A percentile compares a stretch with the other conserved stretches of the same genome.
phyloP scores from a whole-genome alignment of 2,329 filamentous ascomycete genomes.

The Fusarium subtropicale region DNA sequence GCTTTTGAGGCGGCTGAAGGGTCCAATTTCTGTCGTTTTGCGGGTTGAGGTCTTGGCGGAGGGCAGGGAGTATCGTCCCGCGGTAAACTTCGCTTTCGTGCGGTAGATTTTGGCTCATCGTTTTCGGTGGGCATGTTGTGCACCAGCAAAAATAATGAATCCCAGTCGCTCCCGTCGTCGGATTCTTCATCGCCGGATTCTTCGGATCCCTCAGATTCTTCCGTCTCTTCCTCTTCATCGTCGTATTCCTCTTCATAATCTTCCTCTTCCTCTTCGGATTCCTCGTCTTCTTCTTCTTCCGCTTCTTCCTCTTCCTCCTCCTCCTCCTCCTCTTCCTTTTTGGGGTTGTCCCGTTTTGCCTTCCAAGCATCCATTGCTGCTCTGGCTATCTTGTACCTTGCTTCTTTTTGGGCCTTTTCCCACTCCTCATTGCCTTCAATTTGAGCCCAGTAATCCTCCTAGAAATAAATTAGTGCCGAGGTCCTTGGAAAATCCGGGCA shows the following conservation, averaged over 20 bases:
- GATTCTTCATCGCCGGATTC: slow-evolving; percentile 13
- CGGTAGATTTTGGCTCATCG: slow-evolving; percentile 9
- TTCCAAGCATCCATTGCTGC: not conserved
- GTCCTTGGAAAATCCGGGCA: not conserved
- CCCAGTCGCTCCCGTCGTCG: slow-evolving; percentile 16
- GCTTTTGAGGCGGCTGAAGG: not conserved
- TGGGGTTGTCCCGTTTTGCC: not conserved
- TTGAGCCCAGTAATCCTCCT: slow-evolving; percentile 39
- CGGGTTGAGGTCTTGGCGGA: not conserved
- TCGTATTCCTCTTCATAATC: slow-evolving; percentile 19
- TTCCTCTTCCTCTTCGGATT: not conserved
- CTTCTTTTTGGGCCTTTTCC: not conserved
- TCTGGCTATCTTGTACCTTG: not conserved
- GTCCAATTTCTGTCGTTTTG: not conserved
- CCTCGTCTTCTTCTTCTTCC: not conserved
- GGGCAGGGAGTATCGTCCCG: slow-evolving; percentile 21
- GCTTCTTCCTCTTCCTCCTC: not conserved
- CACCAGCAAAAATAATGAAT: slow-evolving; percentile 19
- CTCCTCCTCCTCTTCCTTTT: not conserved
- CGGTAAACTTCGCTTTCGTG: slow-evolving; percentile 30
- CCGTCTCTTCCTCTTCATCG: slow-evolving; percentile 16
- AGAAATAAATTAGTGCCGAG: slow-evolving; percentile 16
- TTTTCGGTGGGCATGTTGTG: slow-evolving; percentile 18
- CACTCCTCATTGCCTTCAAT: slow-evolving; percentile 1
- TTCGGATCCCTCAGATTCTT: slow-evolving; percentile 4